phyloP scores from a whole-genome alignment of 2,329 filamentous ascomycete genomes.

The Talaromyces amestolkiae region DNA sequence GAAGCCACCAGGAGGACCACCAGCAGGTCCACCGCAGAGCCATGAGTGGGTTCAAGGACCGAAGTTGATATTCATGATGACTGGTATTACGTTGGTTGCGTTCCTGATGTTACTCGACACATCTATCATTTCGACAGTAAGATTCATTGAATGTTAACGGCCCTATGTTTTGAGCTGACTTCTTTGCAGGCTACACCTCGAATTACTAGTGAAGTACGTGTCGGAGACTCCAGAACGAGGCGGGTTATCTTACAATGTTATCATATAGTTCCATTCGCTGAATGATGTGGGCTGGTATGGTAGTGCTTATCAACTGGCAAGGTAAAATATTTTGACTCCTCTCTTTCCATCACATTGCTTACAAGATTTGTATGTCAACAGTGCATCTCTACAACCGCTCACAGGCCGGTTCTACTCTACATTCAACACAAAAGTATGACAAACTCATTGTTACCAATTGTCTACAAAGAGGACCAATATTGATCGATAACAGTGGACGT shows the following conservation, averaged over 20 bases:
- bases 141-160: neutral
- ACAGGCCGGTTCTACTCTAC: slow-evolving; percentile 53
- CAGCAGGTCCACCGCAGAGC: neutral
- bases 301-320: slow-evolving; percentile 27
- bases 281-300: slow-evolving; percentile 40
- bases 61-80: slow-evolving; percentile 26
- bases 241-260: no score
- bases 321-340: neutral
- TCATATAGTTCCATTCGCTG: slow-evolving; percentile 31
- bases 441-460: neutral
- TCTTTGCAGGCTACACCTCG: slow-evolving; percentile 43
- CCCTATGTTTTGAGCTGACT: neutral
- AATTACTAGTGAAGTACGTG: slow-evolving; percentile 43
- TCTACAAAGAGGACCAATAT: neutral
- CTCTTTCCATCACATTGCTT: neutral
- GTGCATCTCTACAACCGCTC: slow-evolving; percentile 52
- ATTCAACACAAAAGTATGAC: slow-evolving; percentile 25
- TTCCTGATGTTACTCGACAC: slow-evolving; percentile 54
- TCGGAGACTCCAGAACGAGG: no score
- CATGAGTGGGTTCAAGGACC: slow-evolving; percentile 10
- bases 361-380: slow-evolving; percentile 38
- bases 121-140: slow-evolving; percentile 54
- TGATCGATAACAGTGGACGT: slow-evolving; percentile 30
- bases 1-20: neutral
- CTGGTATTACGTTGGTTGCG: slow-evolving; percentile 42